These are phyloP conservation scores for Pythium biforme DNA, from an alignment of 352 stramenopile species.

Conservation along the genomic window DNA sequence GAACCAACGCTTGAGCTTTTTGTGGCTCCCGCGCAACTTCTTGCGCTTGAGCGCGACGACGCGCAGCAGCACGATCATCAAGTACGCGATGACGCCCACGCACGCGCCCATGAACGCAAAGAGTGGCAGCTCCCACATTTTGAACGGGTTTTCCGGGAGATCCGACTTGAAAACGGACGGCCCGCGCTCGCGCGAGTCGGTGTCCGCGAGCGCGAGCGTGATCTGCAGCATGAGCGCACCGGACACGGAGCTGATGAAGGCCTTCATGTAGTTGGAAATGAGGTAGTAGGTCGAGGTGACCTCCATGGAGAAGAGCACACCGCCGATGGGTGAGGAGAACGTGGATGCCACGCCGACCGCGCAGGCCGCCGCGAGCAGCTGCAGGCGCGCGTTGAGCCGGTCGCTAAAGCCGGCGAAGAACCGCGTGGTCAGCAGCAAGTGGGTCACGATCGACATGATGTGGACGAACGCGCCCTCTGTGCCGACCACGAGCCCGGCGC, in stretches of 20 bases:
- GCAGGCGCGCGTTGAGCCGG: slow-evolving; percentile 76
- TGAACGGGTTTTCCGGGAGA: slow-evolving; percentile 52
- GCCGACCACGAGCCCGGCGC: slow-evolving; percentile 93
- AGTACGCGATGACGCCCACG: slow-evolving; percentile 54
- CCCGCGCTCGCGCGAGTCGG: slow-evolving; percentile 45
- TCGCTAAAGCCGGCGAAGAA: slow-evolving; percentile 76
- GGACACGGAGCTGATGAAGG: slow-evolving; percentile 81
- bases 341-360: slow-evolving; percentile 91
- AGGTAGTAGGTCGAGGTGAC: slow-evolving; percentile 89
- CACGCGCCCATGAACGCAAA: slow-evolving; percentile 58
- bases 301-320: slow-evolving; percentile 94
- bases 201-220: slow-evolving; percentile 58
- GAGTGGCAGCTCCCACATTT: slow-evolving; percentile 72
- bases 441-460: slow-evolving; percentile 92
- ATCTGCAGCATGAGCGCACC: slow-evolving; percentile 77
- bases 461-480: slow-evolving; percentile 99
- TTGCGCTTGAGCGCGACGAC: slow-evolving; percentile 37
- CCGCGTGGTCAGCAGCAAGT: slow-evolving; percentile 82
- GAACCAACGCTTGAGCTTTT: slow-evolving; percentile 45
- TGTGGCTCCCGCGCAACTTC: slow-evolving; percentile 36
- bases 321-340: slow-evolving; percentile 93
- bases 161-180: slow-evolving; percentile 49
- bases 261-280: slow-evolving; percentile 90
- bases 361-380: slow-evolving; percentile 90
- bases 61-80: slow-evolving; percentile 62